Conservation (phyloP, 441 rosid species). For the Pelargonium fulgidum region DNA sequence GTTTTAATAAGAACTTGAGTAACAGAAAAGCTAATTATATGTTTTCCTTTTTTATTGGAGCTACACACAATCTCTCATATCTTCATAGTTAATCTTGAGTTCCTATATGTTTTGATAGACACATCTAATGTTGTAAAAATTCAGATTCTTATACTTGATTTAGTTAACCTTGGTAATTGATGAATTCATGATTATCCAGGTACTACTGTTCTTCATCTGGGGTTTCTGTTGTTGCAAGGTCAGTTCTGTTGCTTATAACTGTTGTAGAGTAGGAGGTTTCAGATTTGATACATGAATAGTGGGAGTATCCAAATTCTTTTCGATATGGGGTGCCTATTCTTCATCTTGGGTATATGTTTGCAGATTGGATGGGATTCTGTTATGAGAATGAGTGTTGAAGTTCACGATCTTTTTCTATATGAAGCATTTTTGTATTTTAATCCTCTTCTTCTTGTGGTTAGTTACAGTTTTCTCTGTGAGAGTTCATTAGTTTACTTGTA, state of each 20-base stretch:
- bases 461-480: constrained; percentile 20
- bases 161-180: no score
- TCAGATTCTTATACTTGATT: no score
- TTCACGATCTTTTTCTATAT: constrained; percentile 78
- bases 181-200: constrained; percentile 33
- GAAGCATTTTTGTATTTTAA: constrained; percentile 92
- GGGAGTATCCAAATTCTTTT: constrained; percentile 1
- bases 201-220: constrained; percentile 61
- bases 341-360: constrained; percentile 17
- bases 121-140: no score
- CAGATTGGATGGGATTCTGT: constrained; percentile 95
- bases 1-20: neutral
- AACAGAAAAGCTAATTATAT: no score
- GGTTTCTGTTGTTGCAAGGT: constrained; percentile 93
- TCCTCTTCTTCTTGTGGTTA: constrained; percentile 96
- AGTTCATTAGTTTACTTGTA: neutral
- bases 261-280: constrained; percentile 6
- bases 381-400: constrained; percentile 80
- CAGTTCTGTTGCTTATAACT: constrained; percentile 20
- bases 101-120: no score
- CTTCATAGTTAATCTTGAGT: no score
- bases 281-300: constrained; percentile 6
- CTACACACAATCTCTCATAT: no score
- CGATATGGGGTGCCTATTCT: constrained; percentile 10
- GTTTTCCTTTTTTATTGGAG: neutral